A percentile compares a stretch with the other conserved stretches of the same genome.
phyloP scores from a whole-genome alignment of 2,329 filamentous ascomycete species.

The Monosporascus sp. region DNA sequence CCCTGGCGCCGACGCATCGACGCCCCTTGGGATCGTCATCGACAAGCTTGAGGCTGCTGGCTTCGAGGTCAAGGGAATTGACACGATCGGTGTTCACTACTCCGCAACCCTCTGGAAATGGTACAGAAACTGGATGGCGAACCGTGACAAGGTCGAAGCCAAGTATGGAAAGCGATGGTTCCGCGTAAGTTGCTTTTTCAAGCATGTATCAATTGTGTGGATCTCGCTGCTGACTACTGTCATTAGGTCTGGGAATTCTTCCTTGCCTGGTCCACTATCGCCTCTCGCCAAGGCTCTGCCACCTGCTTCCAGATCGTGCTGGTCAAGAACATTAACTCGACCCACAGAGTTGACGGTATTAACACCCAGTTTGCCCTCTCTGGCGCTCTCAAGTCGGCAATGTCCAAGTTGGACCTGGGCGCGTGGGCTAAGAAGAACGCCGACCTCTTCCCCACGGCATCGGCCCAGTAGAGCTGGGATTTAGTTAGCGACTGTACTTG shows the following conservation, averaged over 20 bases:
- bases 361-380: constrained; percentile 58
- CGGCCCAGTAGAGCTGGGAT: constrained; percentile 15
- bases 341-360: constrained; percentile 69
- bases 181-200: constrained; percentile 59
- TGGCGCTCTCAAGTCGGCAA: constrained; percentile 47
- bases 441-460: constrained; percentile 25
- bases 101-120: constrained; percentile 94
- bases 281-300: constrained; percentile 67
- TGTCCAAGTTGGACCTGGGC: constrained; percentile 25
- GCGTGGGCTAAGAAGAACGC: constrained; percentile 29
- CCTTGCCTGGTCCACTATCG: constrained; percentile 70
- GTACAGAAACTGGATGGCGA: constrained; percentile 98
- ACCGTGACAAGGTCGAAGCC: constrained; percentile 83
- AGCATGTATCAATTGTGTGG: not conserved
- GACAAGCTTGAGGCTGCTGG: constrained; percentile 79
- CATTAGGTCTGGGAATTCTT: constrained; percentile 70
- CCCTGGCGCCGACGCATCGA: constrained; percentile 92
- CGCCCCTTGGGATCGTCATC: constrained; percentile 82
- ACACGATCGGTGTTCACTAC: constrained; percentile 96
- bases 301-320: constrained; percentile 75
- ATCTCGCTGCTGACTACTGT: constrained; percentile 7
- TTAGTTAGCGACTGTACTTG: not conserved
- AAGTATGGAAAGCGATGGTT: constrained; percentile 97
- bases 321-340: constrained; percentile 80
- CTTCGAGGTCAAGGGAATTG: constrained; percentile 85